A percentile compares a stretch with the other conserved stretches of the same genome.
phyloP scores from a whole-genome alignment of 495 filamentous ascomycete genomes.

The Xylaria cubensis region DNA sequence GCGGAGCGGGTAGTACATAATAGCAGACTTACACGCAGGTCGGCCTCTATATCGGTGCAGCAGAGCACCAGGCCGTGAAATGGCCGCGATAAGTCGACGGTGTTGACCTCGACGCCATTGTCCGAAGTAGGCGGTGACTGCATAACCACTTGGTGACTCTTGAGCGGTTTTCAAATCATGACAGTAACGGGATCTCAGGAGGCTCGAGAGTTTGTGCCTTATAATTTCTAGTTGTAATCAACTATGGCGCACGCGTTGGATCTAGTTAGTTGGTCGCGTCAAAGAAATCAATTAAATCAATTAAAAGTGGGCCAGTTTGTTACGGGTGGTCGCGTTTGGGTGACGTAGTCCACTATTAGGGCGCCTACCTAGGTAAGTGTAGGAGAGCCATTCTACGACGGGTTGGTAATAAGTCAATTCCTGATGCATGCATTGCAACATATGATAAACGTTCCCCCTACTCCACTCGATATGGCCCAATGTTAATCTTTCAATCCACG shows the following conservation, averaged over 20 bases:
- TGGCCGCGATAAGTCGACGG: slow-evolving; percentile 63
- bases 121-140: slow-evolving; percentile 33
- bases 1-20: background rate
- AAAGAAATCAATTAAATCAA: slow-evolving; percentile 19
- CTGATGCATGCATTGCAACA: too few relatives aligned
- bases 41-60: slow-evolving; percentile 85
- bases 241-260: slow-evolving; percentile 7
- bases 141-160: slow-evolving; percentile 23
- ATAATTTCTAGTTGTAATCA: too few relatives aligned
- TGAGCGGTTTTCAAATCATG: slow-evolving; percentile 13
- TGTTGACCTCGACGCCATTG: slow-evolving; percentile 45
- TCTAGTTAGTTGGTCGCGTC: slow-evolving; percentile 3
- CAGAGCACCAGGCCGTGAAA: slow-evolving; percentile 85
- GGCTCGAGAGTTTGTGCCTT: background rate
- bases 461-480: too few relatives aligned
- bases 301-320: background rate
- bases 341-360: slow-evolving; percentile 1
- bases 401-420: too few relatives aligned
- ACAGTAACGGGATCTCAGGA: background rate
- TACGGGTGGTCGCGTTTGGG: slow-evolving; percentile 16
- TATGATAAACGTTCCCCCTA: too few relatives aligned
- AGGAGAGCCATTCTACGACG: too few relatives aligned
- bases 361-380: too few relatives aligned
- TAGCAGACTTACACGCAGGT: slow-evolving; percentile 71
- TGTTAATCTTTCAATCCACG: too few relatives aligned